Evolutionary conservation across 306 rosid species (phyloP), one percentile per base, ranked within the genome.

Genomic region (Begonia fuchsioides): DNA sequence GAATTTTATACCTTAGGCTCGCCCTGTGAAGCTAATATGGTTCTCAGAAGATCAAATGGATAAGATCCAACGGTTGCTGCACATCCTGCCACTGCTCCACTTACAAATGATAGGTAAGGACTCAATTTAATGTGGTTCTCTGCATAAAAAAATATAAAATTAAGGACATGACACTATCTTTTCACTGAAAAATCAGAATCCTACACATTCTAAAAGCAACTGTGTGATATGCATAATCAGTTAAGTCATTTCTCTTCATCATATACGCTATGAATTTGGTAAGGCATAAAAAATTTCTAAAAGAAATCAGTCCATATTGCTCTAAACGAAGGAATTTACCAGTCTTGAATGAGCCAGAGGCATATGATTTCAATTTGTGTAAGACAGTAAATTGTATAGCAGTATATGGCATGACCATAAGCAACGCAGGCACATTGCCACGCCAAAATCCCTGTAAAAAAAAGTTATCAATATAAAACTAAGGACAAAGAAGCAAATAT

Each of bases 391-490:
- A 90, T 39, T 84, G 95, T 50, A 90, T 90, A 13, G 97, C 93
- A 13, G 93, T 81, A 67, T 90, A 90, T 0, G 97, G 97, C 97
- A 90, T 90, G 68, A 79, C 95, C 97, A 84, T 90, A 52, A 90
- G 95, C 72, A 84, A 68, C 19, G 97, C 97, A 2, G 97, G 97
- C 38, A 90, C 97, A 61, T 90, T 90, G 3, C 97, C 97, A 16
- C 93, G 87, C 97, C 97, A 90, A 56, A 90, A 90, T 15, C 97
- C 97, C 97, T 90, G 69, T 15, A 67, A n/a, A n/a, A n/a, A n/a
- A n/a, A n/a, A n/a, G 14, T 56, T 40, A 26, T 14, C 20, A 44
- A 3, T 3, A 26, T 26, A 26, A 26, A 26, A 26, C 35, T 26
- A 26, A 26, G 35, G 35, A 26, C 8, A 5, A 26, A 26, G 35